Evolutionary conservation across 257 asterid genomes (phyloP), one percentile per base, ranked within the genome.

Genomic region (Leonotis leonurus): DNA sequence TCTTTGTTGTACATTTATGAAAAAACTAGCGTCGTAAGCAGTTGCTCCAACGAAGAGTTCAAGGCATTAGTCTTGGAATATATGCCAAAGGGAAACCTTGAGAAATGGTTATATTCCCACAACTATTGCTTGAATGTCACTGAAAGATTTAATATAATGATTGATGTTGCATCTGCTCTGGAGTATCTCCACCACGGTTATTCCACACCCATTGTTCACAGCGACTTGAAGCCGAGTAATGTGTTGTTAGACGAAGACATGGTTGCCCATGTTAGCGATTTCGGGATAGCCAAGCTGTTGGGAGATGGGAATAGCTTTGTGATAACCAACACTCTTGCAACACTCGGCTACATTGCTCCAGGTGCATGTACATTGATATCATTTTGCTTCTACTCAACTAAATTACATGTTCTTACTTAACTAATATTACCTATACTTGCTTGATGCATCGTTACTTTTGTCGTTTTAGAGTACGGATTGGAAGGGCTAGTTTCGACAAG

Each of bases 271-370:
- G 70, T 74, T 4, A 54, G 56, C 35, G 79, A 74, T 65, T 74
- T 74, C 20, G 69, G 75, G 3, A 69, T 68, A 9, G 17, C 79
- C 22, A 69, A 69, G 39, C 79, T 74, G 50, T 64, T 69, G 18
- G 75, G 36, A 16, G 55, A 55, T 18, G 74, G 70, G n/a, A 63
- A 73, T 40, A 39, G 1, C 12, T 41, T 46, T 51, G 41, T 44
- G 48, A 73, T 44, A 17, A 68, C 78, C 8, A 59, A 69, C 39
- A 68, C 75, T 13, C 30, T 75, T 25, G 80, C 73, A 0, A 70
- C 76, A 0, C 53, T 75, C 10, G 76, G 80, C 9, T 75, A 75
- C 16, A 48, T 62, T 52, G 80, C 80, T 33, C 76, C 73, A 75
- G 70, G 76, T 75, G 41, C n/a, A 60, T 49, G 11, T 8, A 8